Evolutionary conservation across 202 grass and related monocot genomes (phyloP), one percentile per base, ranked within the genome.

Genomic region (Hordeum pubiflorum): DNA sequence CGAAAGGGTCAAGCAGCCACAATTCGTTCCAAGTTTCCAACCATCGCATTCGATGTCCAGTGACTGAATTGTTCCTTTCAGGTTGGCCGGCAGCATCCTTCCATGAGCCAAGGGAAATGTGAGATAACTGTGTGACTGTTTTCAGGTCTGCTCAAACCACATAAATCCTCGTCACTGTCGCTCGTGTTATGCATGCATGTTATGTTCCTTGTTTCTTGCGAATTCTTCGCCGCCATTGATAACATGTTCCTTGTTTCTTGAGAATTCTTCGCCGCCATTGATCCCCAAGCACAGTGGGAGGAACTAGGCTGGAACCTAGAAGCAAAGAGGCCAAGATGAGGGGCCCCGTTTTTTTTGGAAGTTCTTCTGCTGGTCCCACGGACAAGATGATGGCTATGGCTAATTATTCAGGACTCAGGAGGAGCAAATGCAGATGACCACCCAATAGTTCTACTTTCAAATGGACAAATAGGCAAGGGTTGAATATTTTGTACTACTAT

Each of bases 381-480:
- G 48, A 31, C 50, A 79, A 67, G 21, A 78, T 74, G 69, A 44
- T 36, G 43, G 24, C 24, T 26, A 26, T 26, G 24, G 76, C 52
- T 20, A 21, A 34, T 50, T 69, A 60, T 32, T 76, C 66, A 78
- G 66, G 36, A 61, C 39, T 76, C 73, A 73, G 66, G 44, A 55
- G 73, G 36, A 72, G 58, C 48, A 52, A 68, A 60, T 41, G 67
- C 79, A 62, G 74, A 80, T 68, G 67, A 68, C 83, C 12, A 54
- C 72, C 10, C 3, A 74, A 89, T n/a, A 82, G 83, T 74, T 74
- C 3, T 59, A 18, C 18, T 40, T 69, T 82, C 74, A 83, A 89
- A 52, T 62, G 48, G 58, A 74, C 23, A 85, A 50, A 61, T 31
- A 32, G 50, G 60, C 54, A 12, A 52, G 77, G 18, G 13, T 55